A percentile compares a stretch with the other conserved stretches of the same genome.
Evolutionary conservation across 495 filamentous ascomycete species (phyloP).

Genomic region (Xylaria telfairii): DNA sequence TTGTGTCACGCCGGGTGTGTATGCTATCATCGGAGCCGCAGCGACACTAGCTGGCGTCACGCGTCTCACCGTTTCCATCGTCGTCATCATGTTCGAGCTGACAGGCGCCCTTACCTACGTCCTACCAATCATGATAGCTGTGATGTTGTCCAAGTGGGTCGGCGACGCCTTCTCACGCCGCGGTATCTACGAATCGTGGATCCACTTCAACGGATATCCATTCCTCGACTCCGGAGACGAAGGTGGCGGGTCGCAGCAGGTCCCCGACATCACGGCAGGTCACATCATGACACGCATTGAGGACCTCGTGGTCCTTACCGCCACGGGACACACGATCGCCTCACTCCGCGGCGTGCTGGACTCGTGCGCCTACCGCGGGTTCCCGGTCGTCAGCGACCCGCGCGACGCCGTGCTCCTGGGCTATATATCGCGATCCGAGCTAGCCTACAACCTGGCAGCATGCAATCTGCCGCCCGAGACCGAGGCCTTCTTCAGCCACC

Average conservation of each 20-base stretch:
- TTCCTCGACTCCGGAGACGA: constrained; percentile 96
- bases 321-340: constrained; percentile 84
- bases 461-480: constrained; percentile 70
- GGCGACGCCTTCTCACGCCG: constrained; percentile 93
- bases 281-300: constrained; percentile 93
- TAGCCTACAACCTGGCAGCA: constrained; percentile 78
- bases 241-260: constrained; percentile 54
- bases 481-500: constrained; percentile 83
- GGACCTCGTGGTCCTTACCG: constrained; percentile 86
- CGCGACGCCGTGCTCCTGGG: constrained; percentile 79
- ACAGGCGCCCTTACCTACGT: constrained; percentile 96
- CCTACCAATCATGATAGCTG: constrained; percentile 98
- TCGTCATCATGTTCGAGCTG: constrained; percentile 99
- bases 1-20: constrained; percentile 92
- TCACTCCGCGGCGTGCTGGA: constrained; percentile 71
- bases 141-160: constrained; percentile 98
- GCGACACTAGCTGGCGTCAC: constrained; percentile 96
- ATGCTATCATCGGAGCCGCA: constrained; percentile 97
- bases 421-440: constrained; percentile 92
- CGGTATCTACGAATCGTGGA: constrained; percentile 98
- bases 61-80: constrained; percentile 94
- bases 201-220: constrained; percentile 93
- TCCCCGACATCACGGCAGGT: constrained; percentile 81
- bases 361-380: constrained; percentile 83
- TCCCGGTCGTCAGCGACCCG: constrained; percentile 84